Evolutionary conservation across 805 yeast species (phyloP).

Genomic region (Huiozyma naganishii): DNA sequence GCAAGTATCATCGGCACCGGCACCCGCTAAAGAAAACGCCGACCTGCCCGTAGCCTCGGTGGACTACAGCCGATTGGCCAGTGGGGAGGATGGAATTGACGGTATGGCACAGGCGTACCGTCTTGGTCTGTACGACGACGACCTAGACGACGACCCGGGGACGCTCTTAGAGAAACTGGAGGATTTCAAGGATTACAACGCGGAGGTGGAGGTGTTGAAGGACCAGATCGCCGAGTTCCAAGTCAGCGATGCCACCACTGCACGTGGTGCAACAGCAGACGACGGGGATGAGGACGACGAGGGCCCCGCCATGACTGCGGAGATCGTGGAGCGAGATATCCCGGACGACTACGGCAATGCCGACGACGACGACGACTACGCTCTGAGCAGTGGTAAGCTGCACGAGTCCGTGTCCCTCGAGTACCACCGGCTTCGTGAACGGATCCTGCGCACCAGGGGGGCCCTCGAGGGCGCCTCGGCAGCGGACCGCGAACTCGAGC

Average conservation of each 20-base stretch:
- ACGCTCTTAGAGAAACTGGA: constrained; percentile 41
- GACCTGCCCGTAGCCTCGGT: constrained; percentile 17
- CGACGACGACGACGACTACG: constrained; percentile 11
- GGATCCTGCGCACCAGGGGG: constrained; percentile 26
- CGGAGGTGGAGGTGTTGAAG: constrained; percentile 31
- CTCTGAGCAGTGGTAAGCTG: constrained; percentile 25
- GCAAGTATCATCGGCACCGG: neutral
- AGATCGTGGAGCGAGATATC: constrained; percentile 26
- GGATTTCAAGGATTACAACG: constrained; percentile 45
- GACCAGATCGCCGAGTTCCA: constrained; percentile 20
- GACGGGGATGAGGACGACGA: constrained; percentile 19
- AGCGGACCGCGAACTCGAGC: constrained; percentile 35
- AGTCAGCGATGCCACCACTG: constrained; percentile 9
- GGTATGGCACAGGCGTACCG: constrained; percentile 52
- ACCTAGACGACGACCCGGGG: constrained; percentile 41
- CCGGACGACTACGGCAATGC: constrained; percentile 7
- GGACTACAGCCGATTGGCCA: constrained; percentile 29
- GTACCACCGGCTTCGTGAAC: constrained; percentile 45
- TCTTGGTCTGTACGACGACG: constrained; percentile 53
- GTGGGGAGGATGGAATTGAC: constrained; percentile 36
- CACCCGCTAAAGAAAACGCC: constrained; percentile 3
- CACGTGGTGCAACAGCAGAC: neutral
- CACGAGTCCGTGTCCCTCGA: constrained; percentile 41
- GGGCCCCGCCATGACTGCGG: constrained; percentile 11
- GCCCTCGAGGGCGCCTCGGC: neutral